Percentiles rank a stretch among this genome's conserved stretches.
phyloP scores from a whole-genome alignment of 345 rosid species.

The Euphorbia tirucalli region DNA sequence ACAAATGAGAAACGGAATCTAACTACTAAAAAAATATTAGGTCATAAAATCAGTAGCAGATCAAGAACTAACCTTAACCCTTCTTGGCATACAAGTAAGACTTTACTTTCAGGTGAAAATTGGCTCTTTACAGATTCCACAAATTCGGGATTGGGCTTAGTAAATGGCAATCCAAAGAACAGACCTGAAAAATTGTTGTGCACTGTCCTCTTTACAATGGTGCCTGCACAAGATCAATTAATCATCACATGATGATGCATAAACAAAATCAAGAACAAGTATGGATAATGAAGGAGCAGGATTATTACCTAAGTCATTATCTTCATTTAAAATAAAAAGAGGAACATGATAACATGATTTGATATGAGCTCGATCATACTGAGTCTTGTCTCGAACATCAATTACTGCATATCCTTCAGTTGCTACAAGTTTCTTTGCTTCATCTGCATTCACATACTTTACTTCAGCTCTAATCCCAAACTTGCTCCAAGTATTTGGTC shows the following conservation, averaged over 20 bases:
- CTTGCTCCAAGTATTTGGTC: conserved; percentile 32
- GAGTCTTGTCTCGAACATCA: conserved; percentile 77
- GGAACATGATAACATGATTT: conserved; percentile 79
- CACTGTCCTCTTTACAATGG: conserved; percentile 71
- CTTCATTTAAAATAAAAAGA: conserved; percentile 75
- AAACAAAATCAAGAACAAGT: background rate
- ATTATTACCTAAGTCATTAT: conserved; percentile 69
- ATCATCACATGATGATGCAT: background rate
- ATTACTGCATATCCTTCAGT: conserved; percentile 62
- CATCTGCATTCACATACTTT: conserved; percentile 73
- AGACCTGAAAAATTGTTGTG: conserved; percentile 93
- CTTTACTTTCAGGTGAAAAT: conserved; percentile 67
- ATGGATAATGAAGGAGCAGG: background rate
- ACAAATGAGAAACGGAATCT: too few species aligned
- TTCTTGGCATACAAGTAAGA: conserved; percentile 88
- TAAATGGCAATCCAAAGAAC: conserved; percentile 81
- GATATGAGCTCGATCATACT: conserved; percentile 77
- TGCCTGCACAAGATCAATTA: conserved; percentile 42
- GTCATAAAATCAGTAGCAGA: background rate
- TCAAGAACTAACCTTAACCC: conserved; percentile 69
- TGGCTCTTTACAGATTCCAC: conserved; percentile 50
- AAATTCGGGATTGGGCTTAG: conserved; percentile 76
- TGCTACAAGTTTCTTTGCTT: conserved; percentile 63
- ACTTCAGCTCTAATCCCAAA: conserved; percentile 68
- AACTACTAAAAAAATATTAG: too few species aligned